Evolutionary conservation across 805 yeast genomes (phyloP).

Genomic region (Saccharomycopsis javanensis): DNA sequence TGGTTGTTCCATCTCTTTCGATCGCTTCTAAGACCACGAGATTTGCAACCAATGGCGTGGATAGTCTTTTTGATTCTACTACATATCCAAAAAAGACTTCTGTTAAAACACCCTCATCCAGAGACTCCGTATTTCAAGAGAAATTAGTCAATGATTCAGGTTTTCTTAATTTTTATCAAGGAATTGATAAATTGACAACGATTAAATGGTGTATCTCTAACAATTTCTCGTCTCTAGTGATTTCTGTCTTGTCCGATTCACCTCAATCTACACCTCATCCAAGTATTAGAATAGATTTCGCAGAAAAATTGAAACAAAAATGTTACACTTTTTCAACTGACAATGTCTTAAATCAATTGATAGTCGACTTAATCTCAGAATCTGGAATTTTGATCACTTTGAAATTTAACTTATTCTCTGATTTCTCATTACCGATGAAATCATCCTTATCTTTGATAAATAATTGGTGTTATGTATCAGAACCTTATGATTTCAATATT

Average conservation of each 20-base stretch:
- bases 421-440: conserved; percentile 29
- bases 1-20: not conserved
- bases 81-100: not conserved
- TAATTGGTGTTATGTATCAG: conserved; percentile 59
- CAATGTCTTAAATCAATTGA: conserved; percentile 24
- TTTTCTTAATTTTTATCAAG: not conserved
- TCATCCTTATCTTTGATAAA: conserved; percentile 25
- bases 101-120: not conserved
- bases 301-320: conserved; percentile 28
- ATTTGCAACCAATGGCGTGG: not conserved
- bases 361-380: conserved; percentile 47
- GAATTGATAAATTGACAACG: too few relatives aligned
- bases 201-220: conserved; percentile 16
- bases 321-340: conserved; percentile 32
- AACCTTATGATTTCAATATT: conserved; percentile 55
- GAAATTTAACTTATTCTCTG: conserved; percentile 29
- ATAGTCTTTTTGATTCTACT: not conserved
- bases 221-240: conserved; percentile 18
- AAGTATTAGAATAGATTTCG: conserved; percentile 27
- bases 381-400: conserved; percentile 45
- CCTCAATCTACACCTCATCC: not conserved
- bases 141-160: not conserved
- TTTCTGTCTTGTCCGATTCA: conserved; percentile 18
- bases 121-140: not conserved
- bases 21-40: not conserved